phyloP scores from a whole-genome alignment of 768 basidiomycete genomes.

The Lactifluus subvellereus region DNA sequence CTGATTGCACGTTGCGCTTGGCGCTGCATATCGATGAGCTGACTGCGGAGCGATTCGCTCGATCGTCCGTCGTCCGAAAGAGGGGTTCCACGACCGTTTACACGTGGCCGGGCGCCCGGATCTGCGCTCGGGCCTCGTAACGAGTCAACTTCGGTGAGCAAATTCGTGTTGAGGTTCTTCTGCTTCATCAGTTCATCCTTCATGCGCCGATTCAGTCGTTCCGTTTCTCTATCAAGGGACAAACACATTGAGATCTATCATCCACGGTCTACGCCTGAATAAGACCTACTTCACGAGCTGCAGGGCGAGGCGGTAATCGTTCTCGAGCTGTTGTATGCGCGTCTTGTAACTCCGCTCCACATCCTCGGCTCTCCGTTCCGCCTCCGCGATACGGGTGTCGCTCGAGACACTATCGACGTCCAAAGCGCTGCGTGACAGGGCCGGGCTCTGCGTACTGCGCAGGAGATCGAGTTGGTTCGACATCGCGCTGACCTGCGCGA shows the following conservation, averaged over 20 bases:
- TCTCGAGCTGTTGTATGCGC: constrained; percentile 83
- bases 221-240: constrained; percentile 67
- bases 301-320: constrained; percentile 94
- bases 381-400: constrained; percentile 52
- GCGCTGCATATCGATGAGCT: constrained; percentile 73
- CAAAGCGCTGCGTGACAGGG: constrained; percentile 33
- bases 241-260: constrained; percentile 21
- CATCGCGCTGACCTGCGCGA: constrained; percentile 60
- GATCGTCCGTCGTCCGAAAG: constrained; percentile 58
- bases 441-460: constrained; percentile 53
- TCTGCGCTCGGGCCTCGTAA: constrained; percentile 56
- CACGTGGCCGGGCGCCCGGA: constrained; percentile 42
- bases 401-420: constrained; percentile 25
- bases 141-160: constrained; percentile 81
- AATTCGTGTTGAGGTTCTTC: constrained; percentile 69
- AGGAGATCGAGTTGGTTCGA: constrained; percentile 61
- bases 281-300: constrained; percentile 88
- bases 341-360: constrained; percentile 72
- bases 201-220: constrained; percentile 96
- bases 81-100: constrained; percentile 77
- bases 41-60: constrained; percentile 56
- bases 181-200: constrained; percentile 92
- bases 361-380: constrained; percentile 75
- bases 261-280: constrained; percentile 23
- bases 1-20: constrained; percentile 62